Percentiles rank a stretch among this genome's conserved stretches.
Conservation (phyloP, 2,329 filamentous ascomycete genomes). For the Talaromyces sp. region DNA sequence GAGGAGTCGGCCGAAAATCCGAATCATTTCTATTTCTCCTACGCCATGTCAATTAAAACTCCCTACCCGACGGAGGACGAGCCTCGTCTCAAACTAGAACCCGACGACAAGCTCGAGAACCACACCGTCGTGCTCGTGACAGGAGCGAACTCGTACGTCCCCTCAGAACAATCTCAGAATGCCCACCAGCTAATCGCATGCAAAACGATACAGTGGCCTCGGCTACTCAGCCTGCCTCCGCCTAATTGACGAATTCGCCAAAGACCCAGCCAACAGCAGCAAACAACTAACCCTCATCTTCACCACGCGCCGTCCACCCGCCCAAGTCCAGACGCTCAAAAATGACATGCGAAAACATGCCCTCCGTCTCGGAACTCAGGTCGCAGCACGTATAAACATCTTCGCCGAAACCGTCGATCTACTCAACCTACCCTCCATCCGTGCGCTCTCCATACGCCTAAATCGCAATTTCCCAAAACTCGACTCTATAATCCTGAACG, state of each 20-base stretch:
- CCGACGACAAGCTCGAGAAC: constrained; percentile 15
- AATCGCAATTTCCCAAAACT: constrained; percentile 60
- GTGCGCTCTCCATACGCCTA: constrained; percentile 52
- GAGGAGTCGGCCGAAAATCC: too few relatives aligned
- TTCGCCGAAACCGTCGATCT: constrained; percentile 58
- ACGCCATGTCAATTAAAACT: not conserved
- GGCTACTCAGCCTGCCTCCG: constrained; percentile 80
- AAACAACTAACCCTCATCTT: constrained; percentile 71
- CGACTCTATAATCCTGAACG: constrained; percentile 79
- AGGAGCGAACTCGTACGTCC: constrained; percentile 73
- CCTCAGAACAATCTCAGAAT: not conserved
- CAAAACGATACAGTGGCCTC: constrained; percentile 62
- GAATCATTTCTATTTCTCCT: not conserved
- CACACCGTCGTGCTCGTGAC: constrained; percentile 63
- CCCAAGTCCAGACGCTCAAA: constrained; percentile 50
- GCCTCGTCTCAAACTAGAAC: constrained; percentile 6
- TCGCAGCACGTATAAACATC: constrained; percentile 47
- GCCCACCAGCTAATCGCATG: constrained; percentile 12
- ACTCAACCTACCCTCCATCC: constrained; percentile 53
- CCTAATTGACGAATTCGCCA: constrained; percentile 85
- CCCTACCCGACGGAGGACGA: not conserved
- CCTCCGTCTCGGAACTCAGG: constrained; percentile 41
- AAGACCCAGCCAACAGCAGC: constrained; percentile 60
- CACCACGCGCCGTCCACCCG: constrained; percentile 76
- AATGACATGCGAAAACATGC: constrained; percentile 49